Evolutionary conservation across 1,139 yeast genomes (phyloP).

Genomic region (Zygosaccharomyces sapae): DNA sequence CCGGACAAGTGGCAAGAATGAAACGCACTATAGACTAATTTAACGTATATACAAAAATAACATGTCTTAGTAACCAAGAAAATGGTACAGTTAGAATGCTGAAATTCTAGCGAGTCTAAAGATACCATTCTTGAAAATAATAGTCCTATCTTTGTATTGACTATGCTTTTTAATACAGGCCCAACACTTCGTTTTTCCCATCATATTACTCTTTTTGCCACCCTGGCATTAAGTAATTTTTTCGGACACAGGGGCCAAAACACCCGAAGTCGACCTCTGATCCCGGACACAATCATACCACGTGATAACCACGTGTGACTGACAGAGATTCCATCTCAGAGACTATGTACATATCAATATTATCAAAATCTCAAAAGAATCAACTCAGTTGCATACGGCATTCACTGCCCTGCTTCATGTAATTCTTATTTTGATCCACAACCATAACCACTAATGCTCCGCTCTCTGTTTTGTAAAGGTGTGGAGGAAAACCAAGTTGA

Average conservation of each 20-base stretch:
- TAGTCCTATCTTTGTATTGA: neutral
- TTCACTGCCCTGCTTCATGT: too few species aligned
- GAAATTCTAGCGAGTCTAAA: neutral
- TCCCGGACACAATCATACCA: neutral
- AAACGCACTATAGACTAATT: neutral
- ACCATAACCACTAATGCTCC: too few species aligned
- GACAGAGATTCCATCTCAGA: too few species aligned
- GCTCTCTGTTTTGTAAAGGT: neutral
- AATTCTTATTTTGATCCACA: too few species aligned
- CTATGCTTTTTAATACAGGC: neutral
- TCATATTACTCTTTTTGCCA: neutral
- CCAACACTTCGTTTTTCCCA: neutral
- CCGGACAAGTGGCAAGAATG: constrained; percentile 8
- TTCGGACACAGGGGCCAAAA: neutral
- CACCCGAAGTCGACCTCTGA: neutral
- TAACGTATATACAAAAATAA: neutral
- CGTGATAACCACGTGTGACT: neutral
- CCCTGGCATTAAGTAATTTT: neutral
- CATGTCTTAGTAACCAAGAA: neutral
- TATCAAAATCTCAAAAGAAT: too few species aligned
- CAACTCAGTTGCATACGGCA: too few species aligned
- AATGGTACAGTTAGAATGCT: neutral
- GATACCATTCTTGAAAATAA: neutral
- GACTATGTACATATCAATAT: too few species aligned
- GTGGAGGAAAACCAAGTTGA: neutral